phyloP scores from a whole-genome alignment of 2,329 filamentous ascomycete species.

The Chrysosphaeria jannelii region DNA sequence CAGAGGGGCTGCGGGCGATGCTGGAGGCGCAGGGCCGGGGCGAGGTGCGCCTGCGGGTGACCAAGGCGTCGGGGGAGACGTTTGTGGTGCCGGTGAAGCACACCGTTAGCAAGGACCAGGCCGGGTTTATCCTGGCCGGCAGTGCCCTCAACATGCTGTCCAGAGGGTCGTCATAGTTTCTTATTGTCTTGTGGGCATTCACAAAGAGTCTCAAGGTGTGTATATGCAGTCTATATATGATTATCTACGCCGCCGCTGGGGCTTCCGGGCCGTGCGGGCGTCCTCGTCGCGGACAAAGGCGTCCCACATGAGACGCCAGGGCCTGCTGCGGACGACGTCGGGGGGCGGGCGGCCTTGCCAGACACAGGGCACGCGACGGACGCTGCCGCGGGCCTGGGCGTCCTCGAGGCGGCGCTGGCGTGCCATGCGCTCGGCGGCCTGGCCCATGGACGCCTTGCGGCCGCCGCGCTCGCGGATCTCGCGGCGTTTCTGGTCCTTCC shows the following conservation, averaged over 20 bases:
- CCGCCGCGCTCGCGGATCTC: slow-evolving; percentile 19
- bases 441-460: slow-evolving; percentile 20
- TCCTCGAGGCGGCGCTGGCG: slow-evolving; percentile 4
- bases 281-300: slow-evolving; percentile 2
- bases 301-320: slow-evolving; percentile 1
- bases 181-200: not conserved
- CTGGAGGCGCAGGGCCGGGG: slow-evolving; percentile 50
- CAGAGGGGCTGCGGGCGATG: slow-evolving; percentile 59
- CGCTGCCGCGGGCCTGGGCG: not conserved
- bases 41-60: slow-evolving; percentile 36
- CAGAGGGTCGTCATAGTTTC: slow-evolving; percentile 11
- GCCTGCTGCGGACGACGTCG: slow-evolving; percentile 1
- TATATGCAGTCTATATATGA: no score
- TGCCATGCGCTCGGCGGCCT: slow-evolving; percentile 11
- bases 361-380: slow-evolving; percentile 4
- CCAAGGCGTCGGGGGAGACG: slow-evolving; percentile 31
- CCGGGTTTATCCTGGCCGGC: slow-evolving; percentile 70
- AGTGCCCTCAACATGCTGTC: slow-evolving; percentile 79
- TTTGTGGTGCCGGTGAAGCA: slow-evolving; percentile 53
- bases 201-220: no score
- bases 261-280: no score
- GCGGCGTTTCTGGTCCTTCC: slow-evolving; percentile 15
- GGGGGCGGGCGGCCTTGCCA: slow-evolving; percentile 2
- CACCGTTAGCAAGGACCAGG: slow-evolving; percentile 69
- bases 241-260: no score